A percentile compares a stretch with the other conserved stretches of the same genome.
phyloP scores from a whole-genome alignment of 2,329 filamentous ascomycete species.

The Hymenoscyphus linearis region DNA sequence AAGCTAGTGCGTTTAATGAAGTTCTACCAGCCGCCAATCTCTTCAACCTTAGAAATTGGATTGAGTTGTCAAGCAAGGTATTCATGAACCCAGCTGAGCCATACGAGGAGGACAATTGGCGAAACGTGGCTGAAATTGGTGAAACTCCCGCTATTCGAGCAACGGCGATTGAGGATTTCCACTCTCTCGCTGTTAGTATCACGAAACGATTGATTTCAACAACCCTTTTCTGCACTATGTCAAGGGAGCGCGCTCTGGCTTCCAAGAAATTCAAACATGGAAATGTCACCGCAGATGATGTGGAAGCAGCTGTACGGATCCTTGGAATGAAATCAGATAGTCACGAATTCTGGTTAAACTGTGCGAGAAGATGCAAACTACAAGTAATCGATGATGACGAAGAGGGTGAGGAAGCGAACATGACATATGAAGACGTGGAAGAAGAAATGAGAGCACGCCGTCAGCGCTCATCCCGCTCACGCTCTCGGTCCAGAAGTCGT shows the following conservation, averaged over 20 bases:
- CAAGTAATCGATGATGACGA: slow-evolving; percentile 39
- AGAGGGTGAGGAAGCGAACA: slow-evolving; percentile 8
- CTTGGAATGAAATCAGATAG: slow-evolving; percentile 44
- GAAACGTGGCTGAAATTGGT: slow-evolving; percentile 44
- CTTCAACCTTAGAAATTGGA: slow-evolving; percentile 55
- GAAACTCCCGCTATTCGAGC: slow-evolving; percentile 65
- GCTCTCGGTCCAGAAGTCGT: slow-evolving; percentile 14
- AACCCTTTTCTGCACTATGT: slow-evolving; percentile 63
- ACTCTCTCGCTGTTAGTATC: slow-evolving; percentile 60
- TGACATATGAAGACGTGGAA: slow-evolving; percentile 15
- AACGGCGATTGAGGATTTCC: slow-evolving; percentile 72
- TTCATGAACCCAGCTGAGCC: slow-evolving; percentile 68
- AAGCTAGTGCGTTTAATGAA: slow-evolving; percentile 27
- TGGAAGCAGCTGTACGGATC: slow-evolving; percentile 48
- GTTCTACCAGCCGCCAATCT: slow-evolving; percentile 48
- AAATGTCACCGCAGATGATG: slow-evolving; percentile 33
- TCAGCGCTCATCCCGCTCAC: slow-evolving; percentile 1
- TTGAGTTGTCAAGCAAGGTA: slow-evolving; percentile 57
- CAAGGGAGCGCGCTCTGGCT: slow-evolving; percentile 51
- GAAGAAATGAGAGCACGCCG: neutral
- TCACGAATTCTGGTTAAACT: slow-evolving; percentile 45
- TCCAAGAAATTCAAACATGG: slow-evolving; percentile 29
- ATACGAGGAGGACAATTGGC: slow-evolving; percentile 63
- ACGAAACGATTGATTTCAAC: slow-evolving; percentile 67
- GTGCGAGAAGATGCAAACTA: slow-evolving; percentile 47